Base-by-base conservation (phyloP, 2,329 filamentous ascomycete genomes). In the Torrubiellomyces zombiae region DNA sequence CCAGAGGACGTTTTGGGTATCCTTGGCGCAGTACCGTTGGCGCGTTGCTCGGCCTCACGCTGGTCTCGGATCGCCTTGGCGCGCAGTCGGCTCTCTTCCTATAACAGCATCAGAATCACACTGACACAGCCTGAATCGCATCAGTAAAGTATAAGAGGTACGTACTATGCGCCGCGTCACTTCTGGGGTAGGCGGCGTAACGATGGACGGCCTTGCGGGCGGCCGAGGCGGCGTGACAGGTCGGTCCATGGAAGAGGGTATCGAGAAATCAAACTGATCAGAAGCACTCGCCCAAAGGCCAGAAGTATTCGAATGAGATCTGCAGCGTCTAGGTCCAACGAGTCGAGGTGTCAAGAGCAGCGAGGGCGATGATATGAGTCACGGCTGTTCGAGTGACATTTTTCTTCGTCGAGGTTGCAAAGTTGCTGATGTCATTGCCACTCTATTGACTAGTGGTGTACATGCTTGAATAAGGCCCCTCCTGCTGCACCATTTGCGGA, bases 41-140 rank as follows among this genome's bases (percentile, higher is more conserved):
- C 50, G 41, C 56, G 58, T 32, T 59, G 51, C 30, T 75, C 69
- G 17, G 75, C 71, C 40, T 83, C 72, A 30, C 67, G 66, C 41
- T 76, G 73, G 37, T 80, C 70, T 29, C 79, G 76, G 11, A 85
- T 60, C 3, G 83, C 85, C 62, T 94, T 95, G 28, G 89, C 81
- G 52, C 74, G 79, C 16, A 94, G 66, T 12, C 86, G 71, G 39
- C 75, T 85, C 48, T 86, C 73, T 68, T 94, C 86, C 79, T 89
- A 2, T 24, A 31, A 39, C 21, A 43, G 38, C 16, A 10, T 14
- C 9, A 16, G 5, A 24, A 26, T 33, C 9, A 17, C 11, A 4
- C 9, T 14, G 1, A 20, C 13, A 25, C 14, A 14, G 5, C 14
- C 4, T 11, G 24, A 6, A 2, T 18, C 12, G 6, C n/a, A n/a